These are phyloP conservation scores for Aspergillus transmontanensis DNA, from an alignment of 2,329 filamentous ascomycete genomes.

Conservation along the genomic window DNA sequence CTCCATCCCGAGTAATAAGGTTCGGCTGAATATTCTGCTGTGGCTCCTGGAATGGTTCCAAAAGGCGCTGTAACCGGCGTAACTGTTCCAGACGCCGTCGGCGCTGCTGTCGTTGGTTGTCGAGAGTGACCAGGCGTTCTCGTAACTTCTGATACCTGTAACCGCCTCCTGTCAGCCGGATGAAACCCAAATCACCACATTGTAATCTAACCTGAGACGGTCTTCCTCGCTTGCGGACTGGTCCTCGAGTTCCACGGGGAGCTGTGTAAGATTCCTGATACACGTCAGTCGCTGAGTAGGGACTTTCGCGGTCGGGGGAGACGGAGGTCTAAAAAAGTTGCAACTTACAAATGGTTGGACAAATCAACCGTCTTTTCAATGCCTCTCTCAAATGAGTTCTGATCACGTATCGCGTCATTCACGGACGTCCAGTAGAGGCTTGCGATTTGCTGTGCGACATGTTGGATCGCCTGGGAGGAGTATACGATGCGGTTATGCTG, in stretches of 20 bases:
- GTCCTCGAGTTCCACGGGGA: slow-evolving; percentile 40
- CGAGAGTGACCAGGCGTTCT: slow-evolving; percentile 49
- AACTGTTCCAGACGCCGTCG: slow-evolving; percentile 52
- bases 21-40: slow-evolving; percentile 57
- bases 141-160: slow-evolving; percentile 45
- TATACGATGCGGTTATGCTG: slow-evolving; percentile 58
- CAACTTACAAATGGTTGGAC: slow-evolving; percentile 39
- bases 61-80: slow-evolving; percentile 47
- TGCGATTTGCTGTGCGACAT: slow-evolving; percentile 59
- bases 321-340: background rate
- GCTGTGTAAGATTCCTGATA: slow-evolving; percentile 41
- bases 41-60: slow-evolving; percentile 54
- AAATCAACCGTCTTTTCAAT: slow-evolving; percentile 44
- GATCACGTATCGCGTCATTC: slow-evolving; percentile 35
- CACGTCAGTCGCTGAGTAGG: slow-evolving; percentile 12
- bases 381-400: slow-evolving; percentile 26
- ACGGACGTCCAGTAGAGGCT: slow-evolving; percentile 57
- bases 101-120: slow-evolving; percentile 47
- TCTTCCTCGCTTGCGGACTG: slow-evolving; percentile 35
- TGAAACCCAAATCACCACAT: slow-evolving; percentile 21
- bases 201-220: slow-evolving; percentile 34
- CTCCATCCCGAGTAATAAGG: slow-evolving; percentile 54
- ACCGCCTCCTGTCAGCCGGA: slow-evolving; percentile 25
- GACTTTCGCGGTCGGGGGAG: background rate
- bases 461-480: slow-evolving; percentile 56